Percentiles rank a stretch among this genome's conserved stretches.
Conservation (phyloP, 2,329 filamentous ascomycete genomes). For the Stagonosporopsis rhizophila region DNA sequence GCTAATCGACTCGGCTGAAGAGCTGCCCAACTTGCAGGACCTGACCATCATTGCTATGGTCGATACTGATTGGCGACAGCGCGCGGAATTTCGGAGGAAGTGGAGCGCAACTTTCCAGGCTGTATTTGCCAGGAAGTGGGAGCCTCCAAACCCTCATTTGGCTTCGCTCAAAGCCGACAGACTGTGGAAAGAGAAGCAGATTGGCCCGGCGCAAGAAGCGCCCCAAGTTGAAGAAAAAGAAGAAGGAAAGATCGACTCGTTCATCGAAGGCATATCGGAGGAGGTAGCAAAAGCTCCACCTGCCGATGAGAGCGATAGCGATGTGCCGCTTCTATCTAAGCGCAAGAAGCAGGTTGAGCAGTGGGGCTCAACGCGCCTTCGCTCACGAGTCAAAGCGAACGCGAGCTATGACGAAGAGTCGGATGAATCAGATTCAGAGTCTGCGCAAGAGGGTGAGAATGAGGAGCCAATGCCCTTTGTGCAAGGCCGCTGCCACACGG, state of each 20-base stretch:
- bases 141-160: conserved; percentile 54
- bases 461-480: conserved; percentile 50
- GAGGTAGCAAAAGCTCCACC: conserved; percentile 6
- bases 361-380: conserved; percentile 42
- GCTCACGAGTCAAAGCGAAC: conserved; percentile 35
- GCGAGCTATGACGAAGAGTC: conserved; percentile 42
- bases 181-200: conserved; percentile 46
- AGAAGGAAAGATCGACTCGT: conserved; percentile 34
- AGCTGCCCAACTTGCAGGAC: conserved; percentile 71
- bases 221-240: neutral
- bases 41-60: conserved; percentile 76
- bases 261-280: conserved; percentile 31
- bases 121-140: conserved; percentile 66
- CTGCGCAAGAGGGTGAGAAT: conserved; percentile 21
- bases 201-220: neutral
- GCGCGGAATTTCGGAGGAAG: conserved; percentile 77
- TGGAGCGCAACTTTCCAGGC: conserved; percentile 76
- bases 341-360: conserved; percentile 31
- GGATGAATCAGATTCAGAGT: conserved; percentile 39
- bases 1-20: conserved; percentile 72
- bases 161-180: conserved; percentile 53
- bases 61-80: conserved; percentile 79
- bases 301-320: conserved; percentile 34
- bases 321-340: conserved; percentile 32
- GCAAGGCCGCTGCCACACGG: conserved; percentile 74